Conservation (phyloP, 768 basidiomycete genomes). For the Nidularia pulvinata region DNA sequence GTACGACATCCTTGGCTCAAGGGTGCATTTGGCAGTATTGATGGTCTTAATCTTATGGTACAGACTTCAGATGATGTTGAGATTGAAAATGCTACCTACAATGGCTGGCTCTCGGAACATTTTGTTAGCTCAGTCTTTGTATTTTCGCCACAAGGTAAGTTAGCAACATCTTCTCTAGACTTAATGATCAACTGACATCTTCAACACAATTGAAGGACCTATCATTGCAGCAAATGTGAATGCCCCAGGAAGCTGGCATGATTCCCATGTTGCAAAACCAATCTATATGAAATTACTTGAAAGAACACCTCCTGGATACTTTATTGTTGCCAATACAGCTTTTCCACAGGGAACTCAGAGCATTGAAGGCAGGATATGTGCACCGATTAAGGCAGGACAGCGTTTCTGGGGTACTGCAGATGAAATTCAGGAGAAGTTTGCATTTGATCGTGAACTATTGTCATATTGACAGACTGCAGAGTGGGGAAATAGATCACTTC, state of each 20-base stretch:
- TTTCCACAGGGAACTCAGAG: conserved; percentile 33
- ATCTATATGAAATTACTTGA: conserved; percentile 19
- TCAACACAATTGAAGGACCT: conserved; percentile 18
- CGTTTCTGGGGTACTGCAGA: conserved; percentile 9
- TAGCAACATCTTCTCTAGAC: no score
- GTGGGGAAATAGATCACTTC: conserved; percentile 46
- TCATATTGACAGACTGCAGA: conserved; percentile 48
- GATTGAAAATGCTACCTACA: conserved; percentile 45
- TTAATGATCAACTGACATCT: no score
- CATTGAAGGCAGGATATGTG: conserved; percentile 28
- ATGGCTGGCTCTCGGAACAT: conserved; percentile 40
- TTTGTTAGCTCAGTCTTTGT: conserved; percentile 35
- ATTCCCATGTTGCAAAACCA: conserved; percentile 31
- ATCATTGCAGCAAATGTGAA: conserved; percentile 33
- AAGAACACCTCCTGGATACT: conserved; percentile 37
- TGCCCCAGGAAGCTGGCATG: conserved; percentile 49
- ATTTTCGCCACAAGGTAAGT: conserved; percentile 29
- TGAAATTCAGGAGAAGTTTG: conserved; percentile 16
- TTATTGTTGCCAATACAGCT: conserved; percentile 42
- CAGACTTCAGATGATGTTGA: conserved; percentile 33
- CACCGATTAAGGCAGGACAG: conserved; percentile 32
- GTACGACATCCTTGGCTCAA: conserved; percentile 21
- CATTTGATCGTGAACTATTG: conserved; percentile 34
- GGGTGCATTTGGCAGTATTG: conserved; percentile 38
- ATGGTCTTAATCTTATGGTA: conserved; percentile 35